Evolutionary conservation across 495 filamentous ascomycete genomes (phyloP), one percentile per base, ranked within the genome.

Genomic region (Annulohypoxylon stygium): DNA sequence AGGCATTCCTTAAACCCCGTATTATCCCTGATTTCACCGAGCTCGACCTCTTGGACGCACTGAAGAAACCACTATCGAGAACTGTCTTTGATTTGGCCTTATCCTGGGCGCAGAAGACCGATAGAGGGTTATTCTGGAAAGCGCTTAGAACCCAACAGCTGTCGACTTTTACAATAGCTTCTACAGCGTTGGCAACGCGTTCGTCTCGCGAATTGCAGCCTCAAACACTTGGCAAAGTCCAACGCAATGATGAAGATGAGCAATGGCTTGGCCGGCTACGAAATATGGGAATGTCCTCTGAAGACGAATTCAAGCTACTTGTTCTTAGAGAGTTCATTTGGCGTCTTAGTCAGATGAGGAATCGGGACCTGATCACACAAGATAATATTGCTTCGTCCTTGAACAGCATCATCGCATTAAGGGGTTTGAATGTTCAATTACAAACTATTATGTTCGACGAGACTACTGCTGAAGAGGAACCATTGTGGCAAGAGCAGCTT

Each of bases 381-480:
- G 83, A 82, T 43, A 78, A 71, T 39, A 74, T 79, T 7, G 69
- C 82, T n/a, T 81, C 84, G 9, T 80, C 83, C 5, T 83, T 93
- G 54, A 94, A 92, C 69, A 88, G 84, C 45, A 89, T 95, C 4
- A 87, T 97, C 50, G 81, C 87, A 1, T 82, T 98, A 11, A 88
- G 90, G 63, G 88, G 87, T 57, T 80, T 96, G 39, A 87, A 87
- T 2, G 88, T 97, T 53, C 92, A 90, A 4, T 90, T 91, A 10
- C 93, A 97, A 78, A 98, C 93, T 0, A 90, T 99, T 1, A 91
- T 98, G 80, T 99, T 98, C 75, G 93, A 98, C 71, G 92, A 92
- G 64, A 87, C 84, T 37, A 82, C 87, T 51, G 82, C 82, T 34
- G 78, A 83, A 34, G 84, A 81, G 72, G 84, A 83, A 61, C 79